A percentile compares a stretch with the other conserved stretches of the same genome.
phyloP scores from a whole-genome alignment of 306 rosid species.

The Luffa aegyptiaca region DNA sequence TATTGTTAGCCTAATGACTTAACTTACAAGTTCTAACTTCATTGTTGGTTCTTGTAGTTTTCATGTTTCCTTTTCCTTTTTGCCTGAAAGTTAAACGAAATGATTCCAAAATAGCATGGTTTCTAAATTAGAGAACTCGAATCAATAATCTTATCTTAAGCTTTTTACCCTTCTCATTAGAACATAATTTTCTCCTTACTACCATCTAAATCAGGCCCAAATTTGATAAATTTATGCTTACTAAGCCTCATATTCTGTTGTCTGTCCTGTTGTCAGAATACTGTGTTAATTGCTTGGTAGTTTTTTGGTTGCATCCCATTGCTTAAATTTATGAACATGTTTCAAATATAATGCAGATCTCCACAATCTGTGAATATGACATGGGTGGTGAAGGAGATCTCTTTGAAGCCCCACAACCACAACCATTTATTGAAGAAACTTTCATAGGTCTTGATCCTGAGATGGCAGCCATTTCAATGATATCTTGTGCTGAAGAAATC shows the following conservation, averaged over 20 bases:
- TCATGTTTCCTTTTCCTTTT: not conserved
- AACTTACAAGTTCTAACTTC: not conserved
- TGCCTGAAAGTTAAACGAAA: not conserved
- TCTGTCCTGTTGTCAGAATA: not conserved
- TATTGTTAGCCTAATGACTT: not conserved
- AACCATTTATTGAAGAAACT: conserved; percentile 60
- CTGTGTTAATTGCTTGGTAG: not conserved
- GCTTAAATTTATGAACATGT: not conserved
- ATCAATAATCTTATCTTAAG: not conserved
- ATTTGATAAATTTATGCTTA: not conserved
- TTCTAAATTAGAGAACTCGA: conserved; percentile 1
- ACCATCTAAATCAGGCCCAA: not conserved
- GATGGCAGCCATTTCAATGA: conserved; percentile 64
- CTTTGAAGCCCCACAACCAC: conserved; percentile 89
- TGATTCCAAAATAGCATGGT: not conserved
- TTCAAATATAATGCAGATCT: conserved; percentile 21
- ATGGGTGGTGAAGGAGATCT: conserved; percentile 88
- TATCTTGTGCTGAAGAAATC: conserved; percentile 70
- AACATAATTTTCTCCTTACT: not conserved
- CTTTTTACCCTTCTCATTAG: not conserved
- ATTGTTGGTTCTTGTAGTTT: not conserved
- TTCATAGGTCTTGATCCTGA: conserved; percentile 47
- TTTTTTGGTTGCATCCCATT: not conserved
- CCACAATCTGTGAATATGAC: conserved; percentile 69
- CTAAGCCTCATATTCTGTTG: not conserved